A percentile compares a stretch with the other conserved stretches of the same genome.
Evolutionary conservation across 2,329 filamentous ascomycete species (phyloP).

Genomic region (Elsinoe arachidis): DNA sequence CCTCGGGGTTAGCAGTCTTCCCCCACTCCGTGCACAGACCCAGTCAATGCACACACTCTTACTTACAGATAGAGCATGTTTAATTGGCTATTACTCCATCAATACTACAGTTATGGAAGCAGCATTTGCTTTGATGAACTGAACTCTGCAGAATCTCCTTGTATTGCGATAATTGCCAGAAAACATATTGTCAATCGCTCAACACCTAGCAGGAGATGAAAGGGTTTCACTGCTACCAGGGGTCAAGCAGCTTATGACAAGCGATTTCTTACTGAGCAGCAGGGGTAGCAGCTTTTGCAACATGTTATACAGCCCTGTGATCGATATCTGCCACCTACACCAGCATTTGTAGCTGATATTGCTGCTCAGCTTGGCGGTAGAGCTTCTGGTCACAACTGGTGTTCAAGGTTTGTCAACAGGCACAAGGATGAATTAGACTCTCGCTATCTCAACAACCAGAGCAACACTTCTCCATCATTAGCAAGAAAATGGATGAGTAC

Average conservation of each 20-base stretch:
- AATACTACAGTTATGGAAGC: not conserved
- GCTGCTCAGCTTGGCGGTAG: conserved; percentile 1
- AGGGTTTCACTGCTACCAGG: not conserved
- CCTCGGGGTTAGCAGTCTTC: not conserved
- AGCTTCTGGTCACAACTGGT: not conserved
- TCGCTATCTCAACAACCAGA: too few relatives aligned
- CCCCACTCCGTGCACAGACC: not conserved
- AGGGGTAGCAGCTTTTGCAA: not conserved
- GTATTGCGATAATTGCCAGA: not conserved
- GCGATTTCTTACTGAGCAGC: conserved; percentile 1
- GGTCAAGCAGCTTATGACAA: not conserved
- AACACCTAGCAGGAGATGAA: not conserved
- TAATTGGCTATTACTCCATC: not conserved
- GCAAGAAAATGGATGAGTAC: too few relatives aligned
- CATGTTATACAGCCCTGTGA: conserved; percentile 4
- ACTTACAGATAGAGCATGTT: not conserved
- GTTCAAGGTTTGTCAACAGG: too few relatives aligned
- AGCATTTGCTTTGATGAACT: conserved; percentile 3
- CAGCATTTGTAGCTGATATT: not conserved
- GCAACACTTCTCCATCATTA: too few relatives aligned
- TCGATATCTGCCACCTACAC: not conserved
- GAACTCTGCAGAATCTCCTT: not conserved
- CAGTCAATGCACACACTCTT: not conserved
- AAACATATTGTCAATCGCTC: not conserved
- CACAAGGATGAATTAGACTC: too few relatives aligned